Conservation (phyloP, 2,329 filamentous ascomycete genomes). For the Delphinella strobiligena region DNA sequence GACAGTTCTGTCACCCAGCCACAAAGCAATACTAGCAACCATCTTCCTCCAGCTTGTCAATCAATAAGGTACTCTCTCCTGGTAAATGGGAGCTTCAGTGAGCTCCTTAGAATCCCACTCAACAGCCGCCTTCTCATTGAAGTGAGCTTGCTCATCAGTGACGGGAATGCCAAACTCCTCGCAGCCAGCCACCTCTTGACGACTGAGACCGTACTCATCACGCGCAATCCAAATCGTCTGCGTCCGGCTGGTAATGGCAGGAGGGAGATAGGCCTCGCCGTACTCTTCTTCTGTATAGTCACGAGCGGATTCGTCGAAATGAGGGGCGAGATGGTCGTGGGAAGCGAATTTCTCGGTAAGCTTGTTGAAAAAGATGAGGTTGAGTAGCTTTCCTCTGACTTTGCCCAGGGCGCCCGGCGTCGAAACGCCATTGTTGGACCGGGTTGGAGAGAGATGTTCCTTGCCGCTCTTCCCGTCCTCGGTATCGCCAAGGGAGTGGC, state of each 20-base stretch:
- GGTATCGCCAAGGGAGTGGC: constrained; percentile 13
- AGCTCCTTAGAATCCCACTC: constrained; percentile 31
- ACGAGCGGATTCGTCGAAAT: constrained; percentile 18
- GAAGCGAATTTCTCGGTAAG: constrained; percentile 4
- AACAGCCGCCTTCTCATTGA: constrained; percentile 34
- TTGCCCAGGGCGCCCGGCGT: background rate
- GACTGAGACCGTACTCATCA: constrained; percentile 31
- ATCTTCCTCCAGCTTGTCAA: no score
- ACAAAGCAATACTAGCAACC: no score
- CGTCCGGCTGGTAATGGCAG: constrained; percentile 29
- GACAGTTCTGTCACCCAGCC: no score
- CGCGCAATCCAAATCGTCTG: constrained; percentile 34
- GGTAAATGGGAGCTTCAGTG: constrained; percentile 31
- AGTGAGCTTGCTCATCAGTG: constrained; percentile 32
- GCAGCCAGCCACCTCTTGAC: constrained; percentile 29
- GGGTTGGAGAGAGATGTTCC: background rate
- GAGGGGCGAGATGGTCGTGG: constrained; percentile 15
- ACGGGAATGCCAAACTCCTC: constrained; percentile 27
- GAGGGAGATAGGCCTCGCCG: constrained; percentile 31
- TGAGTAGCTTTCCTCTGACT: constrained; percentile 6
- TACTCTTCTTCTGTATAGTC: constrained; percentile 19
- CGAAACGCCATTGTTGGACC: background rate
- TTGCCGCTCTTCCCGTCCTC: constrained; percentile 11
- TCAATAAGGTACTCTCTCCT: constrained; percentile 15
- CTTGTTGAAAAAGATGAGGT: constrained; percentile 6